Evolutionary conservation across 106 monocot genomes (phyloP).

Genomic region (Hemerocallis citrina): DNA sequence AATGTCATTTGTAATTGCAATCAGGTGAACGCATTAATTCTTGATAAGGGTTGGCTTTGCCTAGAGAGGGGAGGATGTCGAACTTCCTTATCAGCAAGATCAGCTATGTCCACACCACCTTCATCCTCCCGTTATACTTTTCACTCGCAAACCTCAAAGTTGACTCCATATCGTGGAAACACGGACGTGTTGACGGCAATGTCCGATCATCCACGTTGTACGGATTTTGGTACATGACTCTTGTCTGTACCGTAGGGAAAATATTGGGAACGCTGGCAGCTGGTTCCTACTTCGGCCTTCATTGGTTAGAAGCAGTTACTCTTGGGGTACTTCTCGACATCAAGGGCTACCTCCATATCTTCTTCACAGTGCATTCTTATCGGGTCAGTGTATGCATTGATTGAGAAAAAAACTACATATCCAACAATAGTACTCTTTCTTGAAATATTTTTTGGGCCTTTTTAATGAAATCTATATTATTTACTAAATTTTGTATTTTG

Average conservation of each 20-base stretch:
- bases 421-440: too few relatives aligned
- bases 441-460: too few relatives aligned
- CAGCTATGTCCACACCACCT: slow-evolving; percentile 37
- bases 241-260: slow-evolving; percentile 30
- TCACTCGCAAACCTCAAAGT: slow-evolving; percentile 10
- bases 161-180: neutral
- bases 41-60: slow-evolving; percentile 49
- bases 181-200: too few relatives aligned
- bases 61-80: slow-evolving; percentile 50
- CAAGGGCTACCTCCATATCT: slow-evolving; percentile 59
- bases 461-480: too few relatives aligned
- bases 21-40: slow-evolving; percentile 46
- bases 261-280: slow-evolving; percentile 28
- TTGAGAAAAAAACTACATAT: too few relatives aligned
- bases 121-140: slow-evolving; percentile 43
- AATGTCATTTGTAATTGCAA: too few relatives aligned
- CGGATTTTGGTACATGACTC: slow-evolving; percentile 10
- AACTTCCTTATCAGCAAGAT: slow-evolving; percentile 52
- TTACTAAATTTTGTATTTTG: too few relatives aligned
- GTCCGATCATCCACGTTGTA: neutral
- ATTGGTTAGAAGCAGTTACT: slow-evolving; percentile 38
- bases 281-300: slow-evolving; percentile 20
- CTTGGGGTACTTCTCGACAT: slow-evolving; percentile 55
- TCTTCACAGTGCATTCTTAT: slow-evolving; percentile 17
- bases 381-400: too few relatives aligned